phyloP scores from a whole-genome alignment of 2,329 filamentous ascomycete genomes.

The Aspergillus novoparasiticus region DNA sequence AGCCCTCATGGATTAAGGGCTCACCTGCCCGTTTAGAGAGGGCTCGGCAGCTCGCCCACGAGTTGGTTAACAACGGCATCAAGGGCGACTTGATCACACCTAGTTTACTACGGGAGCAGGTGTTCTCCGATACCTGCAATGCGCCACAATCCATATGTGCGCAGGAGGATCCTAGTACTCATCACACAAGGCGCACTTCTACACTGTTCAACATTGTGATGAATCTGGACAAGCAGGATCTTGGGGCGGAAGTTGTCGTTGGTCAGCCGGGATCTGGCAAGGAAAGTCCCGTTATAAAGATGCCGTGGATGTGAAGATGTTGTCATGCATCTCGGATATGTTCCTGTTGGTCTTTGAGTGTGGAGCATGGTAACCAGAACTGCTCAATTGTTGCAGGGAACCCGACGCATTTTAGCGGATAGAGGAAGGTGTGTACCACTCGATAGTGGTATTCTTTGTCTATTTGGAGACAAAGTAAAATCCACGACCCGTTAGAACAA shows the following conservation, averaged over 20 bases:
- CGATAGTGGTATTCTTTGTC: neutral
- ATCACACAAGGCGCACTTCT: conserved; percentile 31
- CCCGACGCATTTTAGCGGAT: neutral
- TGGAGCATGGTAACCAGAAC: neutral
- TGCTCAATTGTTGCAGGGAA: neutral
- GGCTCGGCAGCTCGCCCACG: conserved; percentile 25
- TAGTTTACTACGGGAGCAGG: conserved; percentile 27
- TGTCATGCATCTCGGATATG: neutral
- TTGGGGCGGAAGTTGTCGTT: conserved; percentile 38
- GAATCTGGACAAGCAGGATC: conserved; percentile 28
- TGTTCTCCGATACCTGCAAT: conserved; percentile 43
- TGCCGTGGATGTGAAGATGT: conserved; percentile 27
- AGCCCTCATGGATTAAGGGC: conserved; percentile 35
- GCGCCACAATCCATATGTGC: conserved; percentile 40
- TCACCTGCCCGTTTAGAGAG: conserved; percentile 37
- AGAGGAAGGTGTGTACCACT: neutral
- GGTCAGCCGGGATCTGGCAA: conserved; percentile 32
- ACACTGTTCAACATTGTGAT: conserved; percentile 44
- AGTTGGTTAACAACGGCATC: conserved; percentile 25
- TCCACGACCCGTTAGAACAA: neutral
- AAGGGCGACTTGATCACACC: conserved; percentile 25
- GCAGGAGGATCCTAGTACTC: conserved; percentile 29
- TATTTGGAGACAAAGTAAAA: neutral
- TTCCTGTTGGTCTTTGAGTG: neutral
- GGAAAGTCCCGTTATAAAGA: conserved; percentile 28